phyloP scores from a whole-genome alignment of 2,329 filamentous ascomycete species.

The Alternaria sp. region DNA sequence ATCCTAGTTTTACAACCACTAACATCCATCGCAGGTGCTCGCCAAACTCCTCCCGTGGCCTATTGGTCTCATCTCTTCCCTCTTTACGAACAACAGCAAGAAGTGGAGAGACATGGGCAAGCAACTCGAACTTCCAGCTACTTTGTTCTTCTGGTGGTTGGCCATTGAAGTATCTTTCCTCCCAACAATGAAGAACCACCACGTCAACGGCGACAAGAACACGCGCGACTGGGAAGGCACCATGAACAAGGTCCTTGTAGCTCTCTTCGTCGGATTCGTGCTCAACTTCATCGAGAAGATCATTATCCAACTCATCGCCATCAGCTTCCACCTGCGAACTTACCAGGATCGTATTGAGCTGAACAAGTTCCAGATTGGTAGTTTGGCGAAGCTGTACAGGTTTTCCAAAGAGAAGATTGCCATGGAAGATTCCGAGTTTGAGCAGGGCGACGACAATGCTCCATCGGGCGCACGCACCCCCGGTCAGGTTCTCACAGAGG shows the following conservation, averaged over 20 bases:
- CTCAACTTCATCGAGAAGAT: slow-evolving; percentile 93
- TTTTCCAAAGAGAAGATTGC: slow-evolving; percentile 69
- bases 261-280: slow-evolving; percentile 78
- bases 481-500: slow-evolving; percentile 70
- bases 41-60: slow-evolving; percentile 69
- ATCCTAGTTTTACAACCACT: slow-evolving; percentile 1
- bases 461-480: slow-evolving; percentile 74
- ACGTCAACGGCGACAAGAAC: slow-evolving; percentile 58
- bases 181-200: slow-evolving; percentile 76
- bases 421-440: slow-evolving; percentile 78
- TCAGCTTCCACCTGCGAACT: slow-evolving; percentile 88
- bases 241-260: slow-evolving; percentile 84
- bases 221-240: slow-evolving; percentile 74
- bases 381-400: slow-evolving; percentile 68
- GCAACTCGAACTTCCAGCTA: slow-evolving; percentile 82
- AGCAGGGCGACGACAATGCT: slow-evolving; percentile 56
- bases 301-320: slow-evolving; percentile 91
- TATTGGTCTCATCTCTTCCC: slow-evolving; percentile 69
- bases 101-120: slow-evolving; percentile 92
- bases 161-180: slow-evolving; percentile 85
- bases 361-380: slow-evolving; percentile 87
- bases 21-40: slow-evolving; percentile 55
- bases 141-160: slow-evolving; percentile 91
- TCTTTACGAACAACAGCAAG: slow-evolving; percentile 85
- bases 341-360: slow-evolving; percentile 90